Conservation (phyloP, 1,284 basidiomycete genomes). For the Ustilago sp. region DNA sequence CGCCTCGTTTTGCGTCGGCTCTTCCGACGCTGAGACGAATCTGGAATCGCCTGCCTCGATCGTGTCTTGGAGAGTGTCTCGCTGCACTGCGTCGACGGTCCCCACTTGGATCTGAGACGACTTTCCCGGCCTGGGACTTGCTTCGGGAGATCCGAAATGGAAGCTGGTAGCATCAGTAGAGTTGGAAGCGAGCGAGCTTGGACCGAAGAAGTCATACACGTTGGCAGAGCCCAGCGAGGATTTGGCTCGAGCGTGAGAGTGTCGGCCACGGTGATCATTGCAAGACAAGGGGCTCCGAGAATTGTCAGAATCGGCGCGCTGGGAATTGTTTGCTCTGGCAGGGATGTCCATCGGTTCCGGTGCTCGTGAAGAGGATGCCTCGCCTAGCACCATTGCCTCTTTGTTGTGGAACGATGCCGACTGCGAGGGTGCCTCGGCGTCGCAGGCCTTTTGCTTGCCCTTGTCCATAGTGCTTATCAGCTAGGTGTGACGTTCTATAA, state of each 20-base stretch:
- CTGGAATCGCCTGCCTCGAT: conserved; percentile 12
- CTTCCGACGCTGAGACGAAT: neutral
- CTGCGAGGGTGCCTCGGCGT: conserved; percentile 2
- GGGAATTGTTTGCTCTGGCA: neutral
- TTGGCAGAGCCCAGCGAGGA: conserved; percentile 44
- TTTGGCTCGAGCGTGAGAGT: conserved; percentile 33
- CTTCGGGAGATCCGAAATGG: conserved; percentile 33
- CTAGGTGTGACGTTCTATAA: neutral
- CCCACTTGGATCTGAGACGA: neutral
- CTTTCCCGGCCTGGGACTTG: conserved; percentile 20
- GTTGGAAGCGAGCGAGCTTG: conserved; percentile 46
- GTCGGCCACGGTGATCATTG: conserved; percentile 13
- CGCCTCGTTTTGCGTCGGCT: neutral
- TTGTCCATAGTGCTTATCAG: conserved; percentile 20
- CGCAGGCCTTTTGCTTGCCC: conserved; percentile 26
- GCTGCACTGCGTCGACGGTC: neutral
- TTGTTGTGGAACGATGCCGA: neutral
- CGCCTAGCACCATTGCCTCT: neutral
- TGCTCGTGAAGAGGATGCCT: conserved; percentile 10
- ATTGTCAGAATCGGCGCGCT: neutral
- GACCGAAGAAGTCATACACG: conserved; percentile 47
- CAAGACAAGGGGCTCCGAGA: conserved; percentile 6
- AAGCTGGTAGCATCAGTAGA: conserved; percentile 48
- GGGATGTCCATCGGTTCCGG: conserved; percentile 24
- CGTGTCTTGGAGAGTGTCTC: conserved; percentile 17